These are phyloP conservation scores for Rhodotorula mucilaginosa DNA, from an alignment of 1,284 basidiomycete genomes.

Conservation along the genomic window DNA sequence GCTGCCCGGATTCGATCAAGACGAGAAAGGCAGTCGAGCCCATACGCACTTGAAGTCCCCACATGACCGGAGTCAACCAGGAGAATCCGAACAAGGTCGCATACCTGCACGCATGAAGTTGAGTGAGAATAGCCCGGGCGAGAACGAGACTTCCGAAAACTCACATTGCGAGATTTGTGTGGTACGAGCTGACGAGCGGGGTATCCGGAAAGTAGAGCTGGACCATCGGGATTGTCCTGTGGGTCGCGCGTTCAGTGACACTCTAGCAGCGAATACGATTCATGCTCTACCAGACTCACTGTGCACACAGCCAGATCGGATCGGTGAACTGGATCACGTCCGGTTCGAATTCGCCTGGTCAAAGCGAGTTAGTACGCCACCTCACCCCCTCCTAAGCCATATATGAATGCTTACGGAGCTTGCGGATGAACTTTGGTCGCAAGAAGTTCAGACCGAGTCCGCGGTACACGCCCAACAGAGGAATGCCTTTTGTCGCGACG, in stretches of 20 bases:
- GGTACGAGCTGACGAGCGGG: constrained; percentile 57
- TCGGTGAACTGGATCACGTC: constrained; percentile 55
- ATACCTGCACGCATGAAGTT: constrained; percentile 46
- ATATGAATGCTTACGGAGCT: constrained; percentile 41
- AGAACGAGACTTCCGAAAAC: constrained; percentile 57
- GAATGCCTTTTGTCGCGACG: constrained; percentile 58
- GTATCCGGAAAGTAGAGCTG: constrained; percentile 50
- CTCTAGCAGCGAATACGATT: background rate
- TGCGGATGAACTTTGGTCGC: constrained; percentile 56
- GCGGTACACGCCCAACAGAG: constrained; percentile 54
- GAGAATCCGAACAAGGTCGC: constrained; percentile 57
- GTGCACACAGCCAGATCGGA: constrained; percentile 53
- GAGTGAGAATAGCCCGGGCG: constrained; percentile 43
- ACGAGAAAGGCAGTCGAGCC: background rate
- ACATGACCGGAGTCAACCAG: constrained; percentile 55
- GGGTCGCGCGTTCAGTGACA: too few species aligned
- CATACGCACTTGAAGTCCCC: constrained; percentile 44
- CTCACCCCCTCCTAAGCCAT: background rate
- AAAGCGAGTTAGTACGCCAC: background rate
- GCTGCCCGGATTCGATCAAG: constrained; percentile 23
- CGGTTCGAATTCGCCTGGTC: constrained; percentile 52
- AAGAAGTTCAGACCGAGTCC: constrained; percentile 58
- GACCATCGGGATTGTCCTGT: constrained; percentile 42
- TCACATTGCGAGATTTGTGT: constrained; percentile 58
- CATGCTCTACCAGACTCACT: background rate